phyloP scores from a whole-genome alignment of 768 basidiomycete genomes.

The Cystobasidium tubakii region DNA sequence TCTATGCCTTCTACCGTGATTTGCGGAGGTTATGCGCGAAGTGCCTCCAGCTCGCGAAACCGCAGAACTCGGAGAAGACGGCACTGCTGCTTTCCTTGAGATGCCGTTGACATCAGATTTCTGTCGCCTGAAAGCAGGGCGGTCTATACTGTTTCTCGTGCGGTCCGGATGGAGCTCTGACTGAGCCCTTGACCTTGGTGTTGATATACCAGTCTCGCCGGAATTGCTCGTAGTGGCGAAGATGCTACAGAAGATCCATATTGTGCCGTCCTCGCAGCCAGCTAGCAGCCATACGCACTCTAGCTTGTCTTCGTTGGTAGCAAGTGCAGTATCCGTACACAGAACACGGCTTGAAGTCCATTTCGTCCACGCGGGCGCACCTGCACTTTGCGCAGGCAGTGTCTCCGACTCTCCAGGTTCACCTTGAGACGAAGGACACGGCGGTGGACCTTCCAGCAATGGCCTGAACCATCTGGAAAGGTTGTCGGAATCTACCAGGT shows the following conservation, averaged over 20 bases:
- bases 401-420: background rate
- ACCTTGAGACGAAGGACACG: constrained; percentile 9
- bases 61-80: background rate
- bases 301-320: constrained; percentile 25
- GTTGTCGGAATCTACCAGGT: background rate
- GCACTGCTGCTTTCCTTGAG: background rate
- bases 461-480: background rate
- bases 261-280: constrained; percentile 39
- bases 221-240: background rate
- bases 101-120: background rate
- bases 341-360: constrained; percentile 25
- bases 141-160: background rate
- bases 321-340: constrained; percentile 16
- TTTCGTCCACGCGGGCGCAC: constrained; percentile 18
- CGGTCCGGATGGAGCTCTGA: background rate
- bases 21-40: background rate
- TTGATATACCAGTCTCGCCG: background rate
- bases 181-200: background rate
- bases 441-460: constrained; percentile 4
- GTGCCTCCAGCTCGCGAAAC: constrained; percentile 2
- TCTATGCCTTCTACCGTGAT: background rate
- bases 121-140: background rate
- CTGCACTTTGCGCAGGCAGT: background rate
- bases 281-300: constrained; percentile 35
- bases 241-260: constrained; percentile 39